A percentile compares a stretch with the other conserved stretches of the same genome.
phyloP scores from a whole-genome alignment of 2,329 filamentous ascomycete species.

The Xylariaceae sp. region DNA sequence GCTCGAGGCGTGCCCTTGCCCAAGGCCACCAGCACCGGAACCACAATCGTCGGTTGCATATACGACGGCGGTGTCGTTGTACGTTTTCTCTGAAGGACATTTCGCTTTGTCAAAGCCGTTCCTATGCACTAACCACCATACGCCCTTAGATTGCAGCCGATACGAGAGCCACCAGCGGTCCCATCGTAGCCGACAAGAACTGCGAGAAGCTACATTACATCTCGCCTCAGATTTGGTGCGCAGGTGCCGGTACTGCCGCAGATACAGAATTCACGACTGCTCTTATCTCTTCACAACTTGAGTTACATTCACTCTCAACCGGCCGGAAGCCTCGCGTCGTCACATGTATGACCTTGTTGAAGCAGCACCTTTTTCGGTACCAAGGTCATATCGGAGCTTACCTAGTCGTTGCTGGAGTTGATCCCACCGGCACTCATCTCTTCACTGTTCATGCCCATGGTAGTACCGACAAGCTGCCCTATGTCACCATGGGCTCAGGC shows the following conservation, averaged over 20 bases:
- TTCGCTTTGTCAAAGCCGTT: neutral
- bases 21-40: conserved; percentile 97
- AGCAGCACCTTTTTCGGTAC: conserved; percentile 98
- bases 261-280: conserved; percentile 99
- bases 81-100: conserved; percentile 30
- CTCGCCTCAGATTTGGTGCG: conserved; percentile 97
- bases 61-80: conserved; percentile 95
- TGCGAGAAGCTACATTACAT: conserved; percentile 99
- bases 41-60: conserved; percentile 96
- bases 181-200: conserved; percentile 99
- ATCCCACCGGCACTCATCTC: conserved; percentile 89
- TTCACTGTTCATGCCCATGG: conserved; percentile 99
- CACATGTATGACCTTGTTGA: conserved; percentile 98
- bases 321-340: conserved; percentile 96
- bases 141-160: conserved; percentile 81
- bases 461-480: conserved; percentile 96
- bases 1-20: conserved; percentile 90
- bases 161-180: conserved; percentile 92
- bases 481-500: conserved; percentile 98
- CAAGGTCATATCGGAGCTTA: conserved; percentile 98
- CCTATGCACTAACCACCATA: conserved; percentile 9
- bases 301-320: conserved; percentile 93
- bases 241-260: conserved; percentile 92
- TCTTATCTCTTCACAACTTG: conserved; percentile 96
- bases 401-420: conserved; percentile 92